These are phyloP conservation scores for Macrotyloma uniflorum DNA, from an alignment of 306 rosid genomes.

Conservation along the genomic window DNA sequence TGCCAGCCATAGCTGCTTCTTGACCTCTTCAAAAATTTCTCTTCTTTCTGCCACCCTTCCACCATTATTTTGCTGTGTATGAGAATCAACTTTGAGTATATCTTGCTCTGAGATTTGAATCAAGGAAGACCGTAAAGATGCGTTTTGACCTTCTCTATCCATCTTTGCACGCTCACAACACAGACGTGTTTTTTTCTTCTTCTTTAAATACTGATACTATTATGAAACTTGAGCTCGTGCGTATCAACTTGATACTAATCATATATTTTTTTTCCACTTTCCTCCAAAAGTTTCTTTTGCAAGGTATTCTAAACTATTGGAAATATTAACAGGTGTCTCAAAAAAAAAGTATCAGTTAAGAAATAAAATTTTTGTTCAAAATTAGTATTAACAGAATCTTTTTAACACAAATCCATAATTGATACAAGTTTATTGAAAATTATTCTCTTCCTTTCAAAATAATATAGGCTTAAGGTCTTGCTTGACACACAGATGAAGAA, in stretches of 20 bases:
- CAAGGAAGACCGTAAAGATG: constrained; percentile 46
- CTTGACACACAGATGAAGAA: too few relatives aligned
- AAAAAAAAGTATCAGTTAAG: too few relatives aligned
- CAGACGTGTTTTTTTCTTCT: not conserved
- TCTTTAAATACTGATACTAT: not conserved
- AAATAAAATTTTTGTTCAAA: too few relatives aligned
- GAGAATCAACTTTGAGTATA: not conserved
- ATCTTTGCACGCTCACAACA: constrained; percentile 3
- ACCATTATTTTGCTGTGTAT: not conserved
- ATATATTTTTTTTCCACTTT: too few relatives aligned
- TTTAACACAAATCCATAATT: too few relatives aligned
- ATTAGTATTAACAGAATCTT: too few relatives aligned
- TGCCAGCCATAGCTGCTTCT: constrained; percentile 79
- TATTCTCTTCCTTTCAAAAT: too few relatives aligned
- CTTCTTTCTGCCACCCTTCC: not conserved
- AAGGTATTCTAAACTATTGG: too few relatives aligned
- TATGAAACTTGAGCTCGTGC: not conserved
- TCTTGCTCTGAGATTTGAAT: constrained; percentile 40
- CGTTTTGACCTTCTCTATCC: constrained; percentile 41
- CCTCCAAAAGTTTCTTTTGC: too few relatives aligned
- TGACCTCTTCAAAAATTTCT: constrained; percentile 52
- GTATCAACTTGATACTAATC: not conserved
- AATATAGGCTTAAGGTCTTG: too few relatives aligned
- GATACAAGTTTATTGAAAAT: too few relatives aligned
- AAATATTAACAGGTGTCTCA: too few relatives aligned